These are phyloP conservation scores for Botrytis sinoallii DNA, from an alignment of 2,329 filamentous ascomycete species.

Conservation along the genomic window DNA sequence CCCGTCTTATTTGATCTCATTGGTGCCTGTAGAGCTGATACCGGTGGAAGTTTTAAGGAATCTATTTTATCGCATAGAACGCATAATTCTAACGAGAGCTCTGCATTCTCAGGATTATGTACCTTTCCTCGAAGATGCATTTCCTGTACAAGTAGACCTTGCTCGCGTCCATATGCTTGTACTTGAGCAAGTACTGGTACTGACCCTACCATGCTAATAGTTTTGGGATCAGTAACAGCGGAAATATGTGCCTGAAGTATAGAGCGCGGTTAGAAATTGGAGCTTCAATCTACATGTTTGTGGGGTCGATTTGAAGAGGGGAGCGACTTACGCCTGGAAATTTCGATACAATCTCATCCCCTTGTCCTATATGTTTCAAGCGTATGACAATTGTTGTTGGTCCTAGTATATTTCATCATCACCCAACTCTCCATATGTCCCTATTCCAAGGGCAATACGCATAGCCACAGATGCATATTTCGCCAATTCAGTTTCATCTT, in stretches of 20 bases:
- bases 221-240: conserved; percentile 19
- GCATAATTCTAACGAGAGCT: conserved; percentile 14
- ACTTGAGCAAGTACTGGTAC: conserved; percentile 3
- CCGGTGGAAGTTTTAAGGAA: background rate
- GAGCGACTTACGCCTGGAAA: conserved; percentile 17
- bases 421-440: conserved; percentile 20
- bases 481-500: conserved; percentile 20
- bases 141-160: conserved; percentile 17
- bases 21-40: background rate
- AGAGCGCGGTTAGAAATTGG: background rate
- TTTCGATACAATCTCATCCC: conserved; percentile 9
- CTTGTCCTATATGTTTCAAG: conserved; percentile 20
- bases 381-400: conserved; percentile 17
- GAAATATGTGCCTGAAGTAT: background rate
- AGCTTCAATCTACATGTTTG: rapidly evolving
- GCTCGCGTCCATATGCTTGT: conserved; percentile 5
- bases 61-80: background rate
- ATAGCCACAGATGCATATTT: conserved; percentile 13
- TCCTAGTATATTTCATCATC: conserved; percentile 18
- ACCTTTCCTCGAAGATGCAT: conserved; percentile 22
- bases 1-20: conserved; percentile 14
- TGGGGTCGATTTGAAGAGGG: background rate
- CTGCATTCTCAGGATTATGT: conserved; percentile 22
- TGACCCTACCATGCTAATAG: conserved; percentile 20
- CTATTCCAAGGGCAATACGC: conserved; percentile 20